phyloP scores from a whole-genome alignment of 495 filamentous ascomycete species.

The Chaetomium tenue region DNA sequence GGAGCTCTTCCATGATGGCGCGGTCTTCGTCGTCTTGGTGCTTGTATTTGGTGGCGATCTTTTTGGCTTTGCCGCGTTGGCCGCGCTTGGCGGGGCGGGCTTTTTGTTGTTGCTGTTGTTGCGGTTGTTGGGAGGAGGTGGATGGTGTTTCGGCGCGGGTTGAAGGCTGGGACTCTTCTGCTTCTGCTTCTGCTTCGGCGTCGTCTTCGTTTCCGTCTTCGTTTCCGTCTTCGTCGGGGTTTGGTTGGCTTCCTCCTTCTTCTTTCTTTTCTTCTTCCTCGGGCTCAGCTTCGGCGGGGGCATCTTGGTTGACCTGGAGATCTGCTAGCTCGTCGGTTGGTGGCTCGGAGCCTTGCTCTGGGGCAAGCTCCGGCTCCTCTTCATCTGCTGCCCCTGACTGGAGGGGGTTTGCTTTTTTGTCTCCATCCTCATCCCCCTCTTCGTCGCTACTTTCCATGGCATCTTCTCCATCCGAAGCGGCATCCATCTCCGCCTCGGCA shows the following conservation, averaged over 20 bases:
- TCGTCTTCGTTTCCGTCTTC: neutral
- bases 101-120: conserved; percentile 37
- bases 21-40: conserved; percentile 94
- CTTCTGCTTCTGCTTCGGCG: conserved; percentile 5
- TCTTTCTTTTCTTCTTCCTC: conserved; percentile 9
- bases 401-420: conserved; percentile 44
- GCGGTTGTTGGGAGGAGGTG: conserved; percentile 14
- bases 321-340: conserved; percentile 34
- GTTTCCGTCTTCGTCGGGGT: conserved; percentile 20
- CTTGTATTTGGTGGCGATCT: conserved; percentile 84
- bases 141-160: conserved; percentile 13
- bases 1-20: conserved; percentile 71
- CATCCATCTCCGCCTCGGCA: conserved; percentile 10
- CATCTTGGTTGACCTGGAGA: conserved; percentile 35
- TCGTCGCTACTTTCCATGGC: conserved; percentile 38
- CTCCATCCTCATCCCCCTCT: conserved; percentile 38
- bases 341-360: conserved; percentile 8
- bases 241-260: neutral
- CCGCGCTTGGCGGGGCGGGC: conserved; percentile 59
- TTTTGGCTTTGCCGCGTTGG: conserved; percentile 81
- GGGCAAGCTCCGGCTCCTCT: conserved; percentile 17
- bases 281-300: neutral
- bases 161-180: conserved; percentile 21
- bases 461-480: conserved; percentile 37
- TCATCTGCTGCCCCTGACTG: conserved; percentile 38